Evolutionary conservation across 2,329 filamentous ascomycete genomes (phyloP), one percentile per base, ranked within the genome.

Genomic region (Aspergillus aculeatus): DNA sequence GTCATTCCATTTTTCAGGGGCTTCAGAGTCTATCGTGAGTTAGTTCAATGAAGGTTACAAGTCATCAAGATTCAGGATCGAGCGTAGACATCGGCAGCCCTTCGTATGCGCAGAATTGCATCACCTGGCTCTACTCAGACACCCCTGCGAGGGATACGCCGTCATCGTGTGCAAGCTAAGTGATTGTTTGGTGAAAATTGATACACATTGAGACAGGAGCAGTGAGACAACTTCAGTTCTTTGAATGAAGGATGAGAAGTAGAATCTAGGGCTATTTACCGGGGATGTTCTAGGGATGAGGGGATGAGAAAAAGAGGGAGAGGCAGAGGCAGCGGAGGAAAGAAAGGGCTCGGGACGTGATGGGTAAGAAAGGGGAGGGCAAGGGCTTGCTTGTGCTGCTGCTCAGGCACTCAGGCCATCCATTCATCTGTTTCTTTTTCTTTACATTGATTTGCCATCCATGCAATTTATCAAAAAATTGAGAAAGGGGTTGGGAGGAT

Each of bases 191-290:
- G 47, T 38, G 50, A 5, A 44, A 56, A 31, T 24, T 12, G 11
- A n/a, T 21, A 49, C 6, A 19, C 32, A 16, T 35, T 16, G 14
- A 35, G 21, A 29, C 32, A 55, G 16, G 23, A 21, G 12, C 7
- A 50, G 19, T 59, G 31, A 56, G 32, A 56, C 57, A 47, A 21
- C 32, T 21, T 23, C 16, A 31, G 6, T 12, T 10, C 5, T n/a
- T 47, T 58, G 59, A 61, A 61, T 61, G 59, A 47, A 60, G 53
- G 53, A 53, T 50, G 14, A 14, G 35, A 19, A 19, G 9, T 4
- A 35, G 47, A 52, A 52, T 52, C 50, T 19, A 52, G 50, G 50
- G 32, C 31, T 19, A 10, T 16, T 38, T 14, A 21, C 32, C 29
- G 47, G 29, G 9, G 38, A 44, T 58, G 50, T 54, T 38, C 51